These are phyloP conservation scores for Pyrenophora tritici-repentis DNA, from an alignment of 2,329 filamentous ascomycete species.

Conservation along the genomic window DNA sequence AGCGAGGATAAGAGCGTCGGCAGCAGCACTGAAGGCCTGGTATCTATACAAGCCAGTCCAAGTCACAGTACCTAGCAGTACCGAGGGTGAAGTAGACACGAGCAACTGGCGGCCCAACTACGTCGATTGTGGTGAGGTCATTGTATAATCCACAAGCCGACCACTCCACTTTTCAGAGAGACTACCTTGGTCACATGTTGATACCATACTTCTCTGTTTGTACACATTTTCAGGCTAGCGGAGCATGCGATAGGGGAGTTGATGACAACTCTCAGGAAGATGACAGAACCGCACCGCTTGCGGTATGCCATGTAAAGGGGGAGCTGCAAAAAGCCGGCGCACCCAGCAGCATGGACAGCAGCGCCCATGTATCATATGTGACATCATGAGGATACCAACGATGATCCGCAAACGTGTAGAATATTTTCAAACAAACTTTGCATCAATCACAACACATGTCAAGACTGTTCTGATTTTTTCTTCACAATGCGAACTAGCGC, in stretches of 20 bases:
- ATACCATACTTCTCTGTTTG: constrained; percentile 22
- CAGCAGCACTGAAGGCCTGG: constrained; percentile 88
- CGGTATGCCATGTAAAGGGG: background rate
- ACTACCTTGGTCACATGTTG: constrained; percentile 13
- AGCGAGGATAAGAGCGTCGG: constrained; percentile 78
- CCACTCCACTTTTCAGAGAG: constrained; percentile 22
- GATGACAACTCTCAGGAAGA: constrained; percentile 2
- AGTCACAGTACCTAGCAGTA: constrained; percentile 58
- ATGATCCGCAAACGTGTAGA: constrained; percentile 17
- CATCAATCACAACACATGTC: background rate
- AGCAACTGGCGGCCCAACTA: constrained; percentile 59
- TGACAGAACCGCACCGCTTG: constrained; percentile 2
- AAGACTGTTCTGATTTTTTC: too few species aligned
- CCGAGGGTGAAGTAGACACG: constrained; percentile 41
- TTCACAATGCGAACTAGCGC: background rate
- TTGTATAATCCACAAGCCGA: constrained; percentile 43
- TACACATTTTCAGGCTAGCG: constrained; percentile 15
- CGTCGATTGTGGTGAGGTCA: constrained; percentile 63
- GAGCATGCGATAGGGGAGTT: background rate
- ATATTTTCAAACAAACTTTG: constrained; percentile 14
- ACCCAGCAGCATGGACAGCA: constrained; percentile 1
- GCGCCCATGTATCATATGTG: constrained; percentile 28
- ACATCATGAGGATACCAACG: constrained; percentile 20
- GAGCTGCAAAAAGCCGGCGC: constrained; percentile 2
- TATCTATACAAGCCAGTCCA: constrained; percentile 85